Evolutionary conservation across 345 rosid genomes (phyloP), one percentile per base, ranked within the genome.

Genomic region (Arabis alpina): DNA sequence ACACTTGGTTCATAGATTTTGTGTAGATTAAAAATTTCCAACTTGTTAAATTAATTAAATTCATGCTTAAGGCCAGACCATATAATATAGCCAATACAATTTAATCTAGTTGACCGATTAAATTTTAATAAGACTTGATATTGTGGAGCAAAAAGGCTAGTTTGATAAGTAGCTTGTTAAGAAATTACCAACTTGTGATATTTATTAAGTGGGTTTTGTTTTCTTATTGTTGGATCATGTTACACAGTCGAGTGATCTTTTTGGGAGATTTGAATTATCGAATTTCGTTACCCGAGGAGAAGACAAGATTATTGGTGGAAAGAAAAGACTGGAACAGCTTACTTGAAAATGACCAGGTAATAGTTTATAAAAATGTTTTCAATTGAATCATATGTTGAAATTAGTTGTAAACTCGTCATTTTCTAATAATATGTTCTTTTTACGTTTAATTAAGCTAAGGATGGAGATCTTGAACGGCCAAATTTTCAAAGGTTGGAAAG

Each of bases 221-320:
- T 68, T 55, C 7, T 48, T 11, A 36, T 43, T 68, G 41, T 54
- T 65, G 68, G 23, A 24, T n/a, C 58, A 52, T 68, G 53, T 50
- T 40, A 34, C 10, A 47, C 86, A 91, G 97, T 19, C 86, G 81
- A 53, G 83, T 91, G 15, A 53, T 91, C 64, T 74, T 85, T 57
- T 81, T 91, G 43, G 97, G 97, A 72, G 97, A 91, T 72, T 82
- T 88, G 79, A 91, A 91, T 66, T 91, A 88, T 68, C 83, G 97
- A 82, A 81, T 88, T 57, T 85, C 92, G 12, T 72, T 91, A 24
- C 86, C 88, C 1, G 94, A 91, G 71, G 77, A 82, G 39, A 78
- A 81, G 19, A 84, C 84, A 53, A 66, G 91, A 47, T 67, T 53
- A 54, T 68, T 91, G 66, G 95, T 88, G 41, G 85, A 83, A 30